Percentiles rank a stretch among this genome's conserved stretches.
Conservation (phyloP, 23 red algal genomes). For the Pyropia yezoensis region DNA sequence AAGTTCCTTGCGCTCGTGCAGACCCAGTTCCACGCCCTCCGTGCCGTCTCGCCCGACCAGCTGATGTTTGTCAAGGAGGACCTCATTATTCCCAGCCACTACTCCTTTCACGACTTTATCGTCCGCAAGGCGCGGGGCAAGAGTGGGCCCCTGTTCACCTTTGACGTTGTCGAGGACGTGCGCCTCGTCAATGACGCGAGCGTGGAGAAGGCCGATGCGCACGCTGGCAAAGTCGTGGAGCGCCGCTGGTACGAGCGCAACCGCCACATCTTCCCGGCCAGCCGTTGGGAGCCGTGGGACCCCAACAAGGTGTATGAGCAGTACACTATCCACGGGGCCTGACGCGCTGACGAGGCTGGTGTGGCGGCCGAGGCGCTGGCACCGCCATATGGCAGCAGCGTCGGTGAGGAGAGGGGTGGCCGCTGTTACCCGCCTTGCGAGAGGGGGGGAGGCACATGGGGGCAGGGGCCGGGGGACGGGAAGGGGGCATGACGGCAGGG, state of each 20-base stretch:
- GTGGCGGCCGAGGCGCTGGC: too few species aligned
- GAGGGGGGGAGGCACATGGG: too few species aligned
- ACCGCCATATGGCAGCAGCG: too few species aligned
- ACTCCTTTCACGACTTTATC: conserved; percentile 91
- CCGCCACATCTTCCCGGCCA: conserved; percentile 83
- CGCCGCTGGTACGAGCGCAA: conserved; percentile 92
- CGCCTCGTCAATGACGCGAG: conserved; percentile 60
- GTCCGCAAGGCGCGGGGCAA: conserved; percentile 75
- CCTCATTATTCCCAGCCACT: conserved; percentile 91
- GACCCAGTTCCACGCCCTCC: conserved; percentile 50
- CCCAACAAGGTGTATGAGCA: conserved; percentile 47
- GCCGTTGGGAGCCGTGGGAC: conserved; percentile 80
- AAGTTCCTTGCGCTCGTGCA: conserved; percentile 68
- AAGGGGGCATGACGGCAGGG: too few species aligned
- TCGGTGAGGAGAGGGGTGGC: too few species aligned
- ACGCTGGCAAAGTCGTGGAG: conserved; percentile 85
- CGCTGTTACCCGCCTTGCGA: too few species aligned
- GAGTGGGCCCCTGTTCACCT: conserved; percentile 74
- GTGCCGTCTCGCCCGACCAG: conserved; percentile 36
- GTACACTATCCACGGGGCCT: conserved; percentile 61
- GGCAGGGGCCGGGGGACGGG: too few species aligned
- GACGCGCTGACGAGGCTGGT: background rate
- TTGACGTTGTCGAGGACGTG: conserved; percentile 81
- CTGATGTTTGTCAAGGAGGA: conserved; percentile 98
- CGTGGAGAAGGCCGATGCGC: conserved; percentile 74